Evolutionary conservation across 495 filamentous ascomycete genomes (phyloP), one percentile per base, ranked within the genome.

Genomic region (Penicillium goetzii): DNA sequence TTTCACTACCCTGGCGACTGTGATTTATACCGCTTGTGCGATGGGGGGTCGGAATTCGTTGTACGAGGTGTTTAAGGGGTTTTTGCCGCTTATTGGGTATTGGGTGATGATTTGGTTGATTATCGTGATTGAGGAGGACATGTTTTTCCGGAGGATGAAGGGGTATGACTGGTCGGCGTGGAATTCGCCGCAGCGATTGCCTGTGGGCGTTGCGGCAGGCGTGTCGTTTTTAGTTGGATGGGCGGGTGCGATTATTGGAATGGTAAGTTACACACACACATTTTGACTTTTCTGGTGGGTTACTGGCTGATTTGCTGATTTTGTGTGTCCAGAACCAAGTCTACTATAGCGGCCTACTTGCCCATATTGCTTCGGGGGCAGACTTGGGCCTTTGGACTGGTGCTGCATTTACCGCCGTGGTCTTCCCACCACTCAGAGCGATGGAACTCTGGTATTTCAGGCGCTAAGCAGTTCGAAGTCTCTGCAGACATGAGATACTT

Each of bases 1-100:
- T 53, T 94, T 87, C 83, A 79, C 71, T 2, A 74, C 74, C 17
- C 56, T 80, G 53, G 71, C 67, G 19, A 81, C 78, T 19, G 55
- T 79, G 47, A 67, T 82, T 9, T 82, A 82, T 63, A 70, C 75
- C 2, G 75, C 75, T 6, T 83, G 78, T 59, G 80, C 81, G 10
- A 77, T 84, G 63, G 82, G 79, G n/a, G 82, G 82, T 0, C 78
- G 81, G 3, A 72, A 83, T 58, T 72, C 68, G 10, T 64, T 84
- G 28, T 81, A 81, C 59, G 66, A 75, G 32, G 77, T 84, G 14
- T 83, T 84, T 65, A 74, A 76, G 56, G 75, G 80, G 57, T 80
- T 84, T 55, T 67, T 84, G 32, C 76, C 79, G 3, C 59, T 84
- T 12, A 84, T 84, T 57, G 80, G 80, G 26, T 84, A 84, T 56